Conservation (phyloP, 164 flowering plant species). For the Vitis riparia region DNA sequence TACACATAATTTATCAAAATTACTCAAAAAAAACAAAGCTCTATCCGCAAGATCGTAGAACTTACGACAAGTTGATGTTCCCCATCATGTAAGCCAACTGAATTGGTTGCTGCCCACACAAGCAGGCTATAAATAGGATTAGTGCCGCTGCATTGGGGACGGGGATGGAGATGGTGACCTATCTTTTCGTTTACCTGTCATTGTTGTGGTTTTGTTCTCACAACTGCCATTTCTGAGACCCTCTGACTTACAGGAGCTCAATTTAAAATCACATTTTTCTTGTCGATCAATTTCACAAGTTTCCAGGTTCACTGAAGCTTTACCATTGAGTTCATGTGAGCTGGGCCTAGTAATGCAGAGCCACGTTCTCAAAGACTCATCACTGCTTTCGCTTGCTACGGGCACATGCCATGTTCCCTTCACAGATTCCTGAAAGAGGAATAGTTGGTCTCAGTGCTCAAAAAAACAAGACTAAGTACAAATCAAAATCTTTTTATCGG, state of each 20-base stretch:
- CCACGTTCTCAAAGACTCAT: slow-evolving; percentile 55
- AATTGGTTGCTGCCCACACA: not conserved
- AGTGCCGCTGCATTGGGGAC: no score
- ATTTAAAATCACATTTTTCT: not conserved
- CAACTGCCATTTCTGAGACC: not conserved
- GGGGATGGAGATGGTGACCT: slow-evolving; percentile 26
- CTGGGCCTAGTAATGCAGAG: slow-evolving; percentile 56
- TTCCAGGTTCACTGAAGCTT: slow-evolving; percentile 4
- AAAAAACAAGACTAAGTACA: not conserved
- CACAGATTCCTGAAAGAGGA: slow-evolving; percentile 64
- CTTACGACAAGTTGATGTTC: not conserved
- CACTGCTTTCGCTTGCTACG: slow-evolving; percentile 29
- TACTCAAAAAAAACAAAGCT: no score
- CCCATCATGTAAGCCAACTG: not conserved
- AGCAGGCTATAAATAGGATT: no score
- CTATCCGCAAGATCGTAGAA: no score
- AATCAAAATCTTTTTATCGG: not conserved
- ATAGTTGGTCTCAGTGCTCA: not conserved
- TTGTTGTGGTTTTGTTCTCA: not conserved
- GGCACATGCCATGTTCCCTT: slow-evolving; percentile 89
- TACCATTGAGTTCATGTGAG: slow-evolving; percentile 10
- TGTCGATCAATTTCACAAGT: slow-evolving; percentile 1
- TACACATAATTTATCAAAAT: no score
- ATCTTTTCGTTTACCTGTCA: slow-evolving; percentile 44
- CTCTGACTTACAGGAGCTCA: not conserved